These are phyloP conservation scores for Astrephomene gubernaculifera DNA, from an alignment of 139 green algal species.

Conservation along the genomic window DNA sequence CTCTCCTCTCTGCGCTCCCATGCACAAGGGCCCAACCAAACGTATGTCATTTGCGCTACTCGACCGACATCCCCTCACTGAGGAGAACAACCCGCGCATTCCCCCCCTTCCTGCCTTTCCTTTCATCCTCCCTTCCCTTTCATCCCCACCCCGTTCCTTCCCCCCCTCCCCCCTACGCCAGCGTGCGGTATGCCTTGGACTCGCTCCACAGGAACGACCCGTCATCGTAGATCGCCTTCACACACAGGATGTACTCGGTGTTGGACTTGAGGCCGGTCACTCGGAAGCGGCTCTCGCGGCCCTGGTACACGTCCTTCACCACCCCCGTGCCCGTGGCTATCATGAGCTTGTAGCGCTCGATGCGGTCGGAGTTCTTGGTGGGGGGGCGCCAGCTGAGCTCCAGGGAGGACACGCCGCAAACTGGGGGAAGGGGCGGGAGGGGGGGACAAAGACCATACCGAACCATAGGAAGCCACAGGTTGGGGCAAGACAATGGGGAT, in stretches of 20 bases:
- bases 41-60: no score
- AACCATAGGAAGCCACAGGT: no score
- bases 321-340: constrained; percentile 82
- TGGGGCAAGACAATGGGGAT: background rate
- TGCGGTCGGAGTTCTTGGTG: constrained; percentile 83
- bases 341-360: constrained; percentile 90
- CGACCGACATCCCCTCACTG: no score
- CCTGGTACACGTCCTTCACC: constrained; percentile 82
- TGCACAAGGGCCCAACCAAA: no score
- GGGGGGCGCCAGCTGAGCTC: constrained; percentile 81
- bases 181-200: constrained; percentile 71
- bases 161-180: background rate
- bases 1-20: no score
- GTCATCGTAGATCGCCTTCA: constrained; percentile 92
- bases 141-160: background rate
- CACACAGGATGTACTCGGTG: constrained; percentile 88
- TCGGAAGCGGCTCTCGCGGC: constrained; percentile 60
- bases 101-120: background rate
- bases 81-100: no score
- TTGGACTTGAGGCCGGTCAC: constrained; percentile 72
- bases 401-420: constrained; percentile 53
- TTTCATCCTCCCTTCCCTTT: background rate
- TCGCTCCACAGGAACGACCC: constrained; percentile 86
- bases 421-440: background rate
- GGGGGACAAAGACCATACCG: no score